A percentile compares a stretch with the other conserved stretches of the same genome.
Evolutionary conservation across 306 rosid species (phyloP).

Genomic region (Cucurbita pepo): DNA sequence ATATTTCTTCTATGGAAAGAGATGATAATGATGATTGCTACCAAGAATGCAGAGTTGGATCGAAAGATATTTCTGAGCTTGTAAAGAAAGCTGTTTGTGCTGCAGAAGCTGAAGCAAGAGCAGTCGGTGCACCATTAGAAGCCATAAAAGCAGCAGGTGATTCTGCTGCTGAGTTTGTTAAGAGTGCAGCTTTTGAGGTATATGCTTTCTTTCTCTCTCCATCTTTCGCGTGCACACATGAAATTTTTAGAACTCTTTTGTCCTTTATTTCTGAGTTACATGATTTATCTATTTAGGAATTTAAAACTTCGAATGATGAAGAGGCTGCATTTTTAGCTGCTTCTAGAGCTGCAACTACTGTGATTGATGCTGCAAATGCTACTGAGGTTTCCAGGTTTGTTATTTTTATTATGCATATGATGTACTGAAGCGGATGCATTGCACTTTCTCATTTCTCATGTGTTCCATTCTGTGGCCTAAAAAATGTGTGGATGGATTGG

Average conservation of each 20-base stretch:
- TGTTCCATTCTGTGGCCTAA: not conserved
- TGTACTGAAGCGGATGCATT: not conserved
- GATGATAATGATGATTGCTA: constrained; percentile 74
- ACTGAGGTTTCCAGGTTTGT: constrained; percentile 71
- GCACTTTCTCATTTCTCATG: not conserved
- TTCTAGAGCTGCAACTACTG: constrained; percentile 75
- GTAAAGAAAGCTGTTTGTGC: constrained; percentile 78
- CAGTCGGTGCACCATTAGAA: constrained; percentile 88
- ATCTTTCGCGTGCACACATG: not conserved
- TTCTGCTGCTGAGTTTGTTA: constrained; percentile 93
- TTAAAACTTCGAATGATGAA: constrained; percentile 43
- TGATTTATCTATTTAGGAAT: constrained; percentile 42
- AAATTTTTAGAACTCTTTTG: not conserved
- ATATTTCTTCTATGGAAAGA: constrained; percentile 39
- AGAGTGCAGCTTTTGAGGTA: constrained; percentile 91
- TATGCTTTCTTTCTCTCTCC: not conserved
- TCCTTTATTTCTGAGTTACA: constrained; percentile 5
- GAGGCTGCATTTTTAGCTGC: constrained; percentile 85
- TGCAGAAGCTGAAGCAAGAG: constrained; percentile 88
- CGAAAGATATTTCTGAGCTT: constrained; percentile 52
- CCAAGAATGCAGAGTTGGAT: constrained; percentile 67
- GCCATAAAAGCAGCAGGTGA: constrained; percentile 93
- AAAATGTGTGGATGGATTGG: constrained; percentile 13
- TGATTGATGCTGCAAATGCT: constrained; percentile 81
- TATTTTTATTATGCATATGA: constrained; percentile 2